A percentile compares a stretch with the other conserved stretches of the same genome.
phyloP scores from a whole-genome alignment of 306 rosid genomes.

The apple (Malus domestica) region ASM211411v1 NC_041805.1:14728501-14729000 shows the following conservation, averaged over 20 bases:
- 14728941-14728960: slow-evolving; percentile 60
- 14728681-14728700: not conserved
- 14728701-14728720: not conserved
- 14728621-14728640: not conserved
- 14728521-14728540: no score
- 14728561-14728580: no score
- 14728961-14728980: slow-evolving; percentile 63
- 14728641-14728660: not conserved
- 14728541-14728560: no score
- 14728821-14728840: slow-evolving; percentile 53
- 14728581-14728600: not conserved
- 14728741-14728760: not conserved
- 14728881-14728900: slow-evolving; percentile 63
- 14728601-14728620: not conserved
- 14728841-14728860: slow-evolving; percentile 54
- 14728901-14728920: slow-evolving; percentile 72
- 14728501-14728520: no score
- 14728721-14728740: not conserved
- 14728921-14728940: slow-evolving; percentile 59
- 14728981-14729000: slow-evolving; percentile 76
- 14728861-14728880: slow-evolving; percentile 50
- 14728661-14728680: not conserved
- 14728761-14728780: slow-evolving; percentile 42
- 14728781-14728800: slow-evolving; percentile 66
- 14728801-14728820: slow-evolving; percentile 59